phyloP scores from a whole-genome alignment of 805 yeast species.

The Saccharomycopsis sp. region DNA sequence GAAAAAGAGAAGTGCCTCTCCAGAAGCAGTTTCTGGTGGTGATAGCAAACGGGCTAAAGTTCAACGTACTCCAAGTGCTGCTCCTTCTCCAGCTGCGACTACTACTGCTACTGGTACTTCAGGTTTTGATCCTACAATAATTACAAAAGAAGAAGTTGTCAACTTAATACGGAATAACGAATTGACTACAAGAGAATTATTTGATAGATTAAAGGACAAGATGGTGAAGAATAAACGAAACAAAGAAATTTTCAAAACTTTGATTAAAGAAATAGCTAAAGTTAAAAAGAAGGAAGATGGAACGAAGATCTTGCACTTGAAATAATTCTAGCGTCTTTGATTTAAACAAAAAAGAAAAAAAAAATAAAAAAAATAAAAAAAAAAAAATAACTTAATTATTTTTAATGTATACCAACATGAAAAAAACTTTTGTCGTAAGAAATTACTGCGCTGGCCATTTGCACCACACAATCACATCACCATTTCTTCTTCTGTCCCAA shows the following conservation, averaged over 20 bases:
- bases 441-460: constrained; percentile 32
- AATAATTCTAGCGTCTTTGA: neutral
- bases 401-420: neutral
- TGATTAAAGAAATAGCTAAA: constrained; percentile 51
- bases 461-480: constrained; percentile 66
- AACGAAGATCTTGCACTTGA: constrained; percentile 16
- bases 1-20: constrained; percentile 30
- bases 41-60: constrained; percentile 22
- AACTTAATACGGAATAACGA: constrained; percentile 42
- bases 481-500: constrained; percentile 77
- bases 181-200: constrained; percentile 54
- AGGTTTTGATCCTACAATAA: constrained; percentile 30
- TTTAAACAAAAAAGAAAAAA: neutral
- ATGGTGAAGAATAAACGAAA: constrained; percentile 59
- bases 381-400: neutral
- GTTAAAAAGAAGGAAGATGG: constrained; percentile 36
- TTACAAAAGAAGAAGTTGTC: constrained; percentile 69
- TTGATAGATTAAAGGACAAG: constrained; percentile 52
- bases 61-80: constrained; percentile 18
- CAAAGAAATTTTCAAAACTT: constrained; percentile 48
- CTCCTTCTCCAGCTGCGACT: constrained; percentile 8
- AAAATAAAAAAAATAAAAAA: neutral
- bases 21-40: constrained; percentile 26
- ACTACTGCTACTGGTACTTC: constrained; percentile 8
- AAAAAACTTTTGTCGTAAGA: neutral